Conservation (phyloP, 306 rosid genomes). For the Prunus mongolica region DNA sequence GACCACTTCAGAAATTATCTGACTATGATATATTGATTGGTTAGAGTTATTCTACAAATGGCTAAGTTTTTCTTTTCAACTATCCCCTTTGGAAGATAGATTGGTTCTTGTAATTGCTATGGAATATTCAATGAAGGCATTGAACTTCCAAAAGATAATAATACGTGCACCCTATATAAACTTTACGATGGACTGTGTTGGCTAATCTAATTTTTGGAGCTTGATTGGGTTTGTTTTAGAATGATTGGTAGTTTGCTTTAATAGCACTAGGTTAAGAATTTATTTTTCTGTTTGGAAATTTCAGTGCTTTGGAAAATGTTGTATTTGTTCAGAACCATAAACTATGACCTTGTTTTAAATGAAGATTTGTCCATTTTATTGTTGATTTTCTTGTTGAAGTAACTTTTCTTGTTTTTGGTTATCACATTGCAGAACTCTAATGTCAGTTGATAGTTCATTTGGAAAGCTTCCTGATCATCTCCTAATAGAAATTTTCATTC, state of each 20-base stretch:
- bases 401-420: neutral
- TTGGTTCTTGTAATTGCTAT: neutral
- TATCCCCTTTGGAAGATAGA: neutral
- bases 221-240: neutral
- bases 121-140: neutral
- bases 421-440: conserved; percentile 31
- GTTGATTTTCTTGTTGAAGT: neutral
- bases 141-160: neutral
- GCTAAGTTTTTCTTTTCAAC: neutral
- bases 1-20: too few species aligned
- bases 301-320: neutral
- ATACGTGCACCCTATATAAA: neutral
- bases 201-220: neutral
- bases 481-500: conserved; percentile 55
- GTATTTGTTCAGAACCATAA: neutral
- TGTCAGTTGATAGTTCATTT: conserved; percentile 24
- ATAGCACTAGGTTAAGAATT: neutral
- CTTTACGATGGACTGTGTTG: neutral
- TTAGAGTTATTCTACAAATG: too few species aligned
- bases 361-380: neutral
- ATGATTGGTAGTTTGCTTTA: neutral
- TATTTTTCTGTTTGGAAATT: neutral
- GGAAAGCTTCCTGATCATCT: conserved; percentile 66
- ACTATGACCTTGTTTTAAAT: neutral
- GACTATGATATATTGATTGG: too few species aligned